Conservation (phyloP, 2,329 filamentous ascomycete species). For the Scleromitrula shiraiana region DNA sequence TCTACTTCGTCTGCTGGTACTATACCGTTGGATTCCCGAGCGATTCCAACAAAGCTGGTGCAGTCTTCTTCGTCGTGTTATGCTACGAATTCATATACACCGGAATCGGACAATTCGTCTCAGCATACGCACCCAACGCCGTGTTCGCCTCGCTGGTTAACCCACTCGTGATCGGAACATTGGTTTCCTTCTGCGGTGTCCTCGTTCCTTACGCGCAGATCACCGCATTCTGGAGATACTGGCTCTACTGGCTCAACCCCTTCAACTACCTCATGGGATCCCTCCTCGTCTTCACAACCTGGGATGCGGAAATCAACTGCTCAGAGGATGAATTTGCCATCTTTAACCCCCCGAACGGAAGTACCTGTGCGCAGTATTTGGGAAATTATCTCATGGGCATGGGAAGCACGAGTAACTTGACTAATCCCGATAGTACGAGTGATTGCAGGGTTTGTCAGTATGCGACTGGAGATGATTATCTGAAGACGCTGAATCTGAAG, state of each 20-base stretch:
- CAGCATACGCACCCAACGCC: slow-evolving; percentile 53
- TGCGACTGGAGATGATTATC: slow-evolving; percentile 48
- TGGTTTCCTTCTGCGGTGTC: slow-evolving; percentile 68
- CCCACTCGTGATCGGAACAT: slow-evolving; percentile 45
- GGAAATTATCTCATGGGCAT: slow-evolving; percentile 39
- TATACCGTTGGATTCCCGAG: slow-evolving; percentile 46
- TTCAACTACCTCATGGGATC: slow-evolving; percentile 54
- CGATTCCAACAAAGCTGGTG: slow-evolving; percentile 40
- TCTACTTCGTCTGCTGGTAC: slow-evolving; percentile 48
- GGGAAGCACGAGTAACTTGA: slow-evolving; percentile 42
- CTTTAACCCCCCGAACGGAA: slow-evolving; percentile 30
- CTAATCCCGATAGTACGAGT: slow-evolving; percentile 50
- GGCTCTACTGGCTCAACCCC: slow-evolving; percentile 48
- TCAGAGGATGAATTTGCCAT: slow-evolving; percentile 40
- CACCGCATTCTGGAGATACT: slow-evolving; percentile 52
- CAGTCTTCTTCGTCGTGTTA: slow-evolving; percentile 43
- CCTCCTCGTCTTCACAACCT: slow-evolving; percentile 45
- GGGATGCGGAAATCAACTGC: slow-evolving; percentile 41
- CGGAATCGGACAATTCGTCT: slow-evolving; percentile 54
- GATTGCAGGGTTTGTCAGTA: slow-evolving; percentile 57
- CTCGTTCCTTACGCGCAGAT: slow-evolving; percentile 64
- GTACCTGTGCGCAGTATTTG: slow-evolving; percentile 53
- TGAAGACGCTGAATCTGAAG: slow-evolving; percentile 49
- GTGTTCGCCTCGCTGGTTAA: slow-evolving; percentile 52
- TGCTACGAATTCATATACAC: slow-evolving; percentile 38